Base-by-base conservation (phyloP, 306 rosid genomes). In the Trichosanthes cucumerina region DNA sequence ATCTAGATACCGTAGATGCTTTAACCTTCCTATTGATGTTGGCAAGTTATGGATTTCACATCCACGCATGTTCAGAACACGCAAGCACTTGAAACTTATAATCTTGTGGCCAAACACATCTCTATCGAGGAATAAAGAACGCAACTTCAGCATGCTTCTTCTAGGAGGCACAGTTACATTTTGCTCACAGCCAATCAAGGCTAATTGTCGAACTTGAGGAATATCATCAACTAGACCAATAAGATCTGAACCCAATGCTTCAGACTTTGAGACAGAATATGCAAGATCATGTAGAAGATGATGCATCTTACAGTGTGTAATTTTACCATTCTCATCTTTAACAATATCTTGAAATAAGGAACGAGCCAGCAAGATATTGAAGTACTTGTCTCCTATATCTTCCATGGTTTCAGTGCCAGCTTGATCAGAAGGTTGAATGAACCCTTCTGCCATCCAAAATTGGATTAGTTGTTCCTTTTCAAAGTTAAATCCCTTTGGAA, bases 371-470 rank as follows among this genome's bases (percentile, higher is more conserved):
- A 75, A 53, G 63, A 49, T 34, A 28, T 53, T 49, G 63, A 75
- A 75, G 78, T 75, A 75, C 44, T 75, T 53, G 2, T 53, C 60
- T 75, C 78, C 78, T 53, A 75, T 34, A 50, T 75, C 78, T 75
- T 75, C 78, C 78, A 75, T 75, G n/a, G 78, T 59, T 23, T 2
- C 43, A 15, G 23, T 47, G 57, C 1, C 28, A 34, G 14, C 31
- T 52, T 52, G 16, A 46, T 50, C 78, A 33, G 24, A 49, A 28
- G 60, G 78, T 75, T 75, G 78, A 49, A 75, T 53, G 64, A 75
- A 75, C 60, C 78, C 78, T 53, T 75, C 78, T 18, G 62, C 78
- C 78, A 75, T 75, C 78, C 78, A 75, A 31, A 52, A 28, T 49
- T 49, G 44, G 31, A 75, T 53, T 33, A 75, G 38, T 34, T 75